Conservation (phyloP, 495 filamentous ascomycete species). For the Penicillium canescens region DNA sequence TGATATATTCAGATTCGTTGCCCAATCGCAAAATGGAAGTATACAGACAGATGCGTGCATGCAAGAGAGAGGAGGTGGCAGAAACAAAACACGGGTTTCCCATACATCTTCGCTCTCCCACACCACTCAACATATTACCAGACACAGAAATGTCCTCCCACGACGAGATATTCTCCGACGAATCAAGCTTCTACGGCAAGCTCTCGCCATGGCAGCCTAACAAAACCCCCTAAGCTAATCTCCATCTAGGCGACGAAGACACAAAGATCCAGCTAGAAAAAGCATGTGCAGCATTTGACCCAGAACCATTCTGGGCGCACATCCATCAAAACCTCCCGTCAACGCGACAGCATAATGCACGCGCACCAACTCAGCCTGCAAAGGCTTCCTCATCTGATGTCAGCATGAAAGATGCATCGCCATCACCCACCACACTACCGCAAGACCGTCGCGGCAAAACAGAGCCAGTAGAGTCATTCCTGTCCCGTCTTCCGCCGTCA, state of each 20-base stretch:
- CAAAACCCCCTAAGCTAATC: slow-evolving; percentile 14
- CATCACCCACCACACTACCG: slow-evolving; percentile 47
- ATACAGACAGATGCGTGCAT: too few relatives aligned
- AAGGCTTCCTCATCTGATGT: not conserved
- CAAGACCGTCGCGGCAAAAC: slow-evolving; percentile 37
- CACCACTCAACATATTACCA: not conserved
- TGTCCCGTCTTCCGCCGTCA: slow-evolving; percentile 64
- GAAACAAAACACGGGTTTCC: not conserved
- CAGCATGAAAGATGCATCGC: slow-evolving; percentile 13
- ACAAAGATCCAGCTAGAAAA: slow-evolving; percentile 39
- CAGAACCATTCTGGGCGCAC: slow-evolving; percentile 45
- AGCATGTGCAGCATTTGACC: slow-evolving; percentile 41
- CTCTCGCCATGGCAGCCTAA: not conserved
- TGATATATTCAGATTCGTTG: too few relatives aligned
- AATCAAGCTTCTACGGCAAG: slow-evolving; percentile 73
- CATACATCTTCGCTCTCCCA: not conserved
- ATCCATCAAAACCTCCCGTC: slow-evolving; percentile 34
- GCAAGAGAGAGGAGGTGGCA: not conserved
- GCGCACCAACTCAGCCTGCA: not conserved
- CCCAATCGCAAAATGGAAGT: too few relatives aligned
- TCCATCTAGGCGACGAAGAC: slow-evolving; percentile 52
- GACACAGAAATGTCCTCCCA: slow-evolving; percentile 38
- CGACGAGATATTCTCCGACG: slow-evolving; percentile 53
- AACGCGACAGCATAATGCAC: slow-evolving; percentile 23
- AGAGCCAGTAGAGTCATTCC: slow-evolving; percentile 63